Percentiles rank a stretch among this genome's conserved stretches.
Conservation (phyloP, 148 eudicot species). For the Mesembryanthemum crystallinum region DNA sequence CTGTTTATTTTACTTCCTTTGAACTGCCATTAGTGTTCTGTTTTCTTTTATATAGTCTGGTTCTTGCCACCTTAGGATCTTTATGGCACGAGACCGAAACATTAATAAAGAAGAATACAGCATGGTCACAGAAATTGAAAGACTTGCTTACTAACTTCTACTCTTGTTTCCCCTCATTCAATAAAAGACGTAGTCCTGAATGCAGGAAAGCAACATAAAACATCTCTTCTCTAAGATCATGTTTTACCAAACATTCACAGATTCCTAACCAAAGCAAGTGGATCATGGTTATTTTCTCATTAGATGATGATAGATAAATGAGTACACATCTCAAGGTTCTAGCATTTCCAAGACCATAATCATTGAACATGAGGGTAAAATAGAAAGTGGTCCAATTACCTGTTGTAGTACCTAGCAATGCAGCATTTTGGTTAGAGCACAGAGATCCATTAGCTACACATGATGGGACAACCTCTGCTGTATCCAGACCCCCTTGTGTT, state of each 20-base stretch:
- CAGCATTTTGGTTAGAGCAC: slow-evolving; percentile 10
- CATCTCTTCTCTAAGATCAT: neutral
- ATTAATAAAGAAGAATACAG: neutral
- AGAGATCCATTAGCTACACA: slow-evolving; percentile 12
- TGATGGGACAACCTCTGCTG: slow-evolving; percentile 16
- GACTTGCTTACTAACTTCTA: neutral
- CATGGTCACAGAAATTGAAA: neutral
- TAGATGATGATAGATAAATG: slow-evolving; percentile 1
- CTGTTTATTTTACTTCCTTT: neutral
- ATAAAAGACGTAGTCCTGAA: neutral
- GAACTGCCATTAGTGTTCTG: neutral
- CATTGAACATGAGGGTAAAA: neutral
- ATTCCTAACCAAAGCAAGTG: neutral
- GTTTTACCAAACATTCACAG: neutral
- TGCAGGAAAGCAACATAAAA: neutral
- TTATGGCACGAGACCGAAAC: neutral
- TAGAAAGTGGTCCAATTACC: slow-evolving; percentile 15
- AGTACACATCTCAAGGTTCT: neutral
- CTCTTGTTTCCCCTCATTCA: neutral
- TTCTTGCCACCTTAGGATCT: no score
- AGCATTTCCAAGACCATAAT: neutral
- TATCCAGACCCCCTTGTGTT: slow-evolving; percentile 3
- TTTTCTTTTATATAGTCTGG: no score
- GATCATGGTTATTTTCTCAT: neutral
- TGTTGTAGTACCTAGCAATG: neutral